Base-by-base conservation (phyloP, 306 rosid species). In the Inga oerstediana region DNA sequence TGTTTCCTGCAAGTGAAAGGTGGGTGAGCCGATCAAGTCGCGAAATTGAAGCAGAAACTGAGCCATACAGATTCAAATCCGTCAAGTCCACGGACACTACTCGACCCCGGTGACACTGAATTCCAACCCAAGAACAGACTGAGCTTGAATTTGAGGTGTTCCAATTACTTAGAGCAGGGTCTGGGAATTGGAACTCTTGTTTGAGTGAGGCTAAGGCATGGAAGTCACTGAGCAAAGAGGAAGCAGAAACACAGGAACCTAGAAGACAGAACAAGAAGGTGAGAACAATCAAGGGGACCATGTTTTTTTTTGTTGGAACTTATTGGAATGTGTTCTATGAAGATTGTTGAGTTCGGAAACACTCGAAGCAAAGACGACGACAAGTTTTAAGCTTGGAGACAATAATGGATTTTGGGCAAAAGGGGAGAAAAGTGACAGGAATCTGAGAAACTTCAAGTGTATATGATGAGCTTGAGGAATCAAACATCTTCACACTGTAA, bases 1-100 rank as follows among this genome's bases (percentile, higher is more conserved):
- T 91, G 89, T 94, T 94, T 43, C 97, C 96, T 46, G 96, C 88
- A 3, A 94, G 87, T 7, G 96, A 92, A 77, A 94, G 90, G 85
- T 80, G 81, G 24, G 89, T 75, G 80, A 94, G 94, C 17, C 68
- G 79, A 76, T 92, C 92, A 22, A 94, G 98, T 45, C 74, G 80
- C 2, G 96, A 84, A 79, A 91, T 78, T 69, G 82, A 79, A 19
- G 93, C 91, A 3, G 94, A 91, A 56, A 94, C 91, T 72, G 91
- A 89, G 69, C 97, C 97, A 56, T 10, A 73, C 10, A 94, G 89
- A 64, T 67, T 67, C 79, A 94, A 82, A 79, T 93, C 91, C 30
- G 94, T 88, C 48, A 94, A 85, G 89, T 91, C 91, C 15, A 94
- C 43, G 0, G 90, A 87, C 32, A 85, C 91, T 43, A 94, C 92